These are phyloP conservation scores for Saturnispora serradocipensis DNA, from an alignment of 805 yeast genomes.

Conservation along the genomic window DNA sequence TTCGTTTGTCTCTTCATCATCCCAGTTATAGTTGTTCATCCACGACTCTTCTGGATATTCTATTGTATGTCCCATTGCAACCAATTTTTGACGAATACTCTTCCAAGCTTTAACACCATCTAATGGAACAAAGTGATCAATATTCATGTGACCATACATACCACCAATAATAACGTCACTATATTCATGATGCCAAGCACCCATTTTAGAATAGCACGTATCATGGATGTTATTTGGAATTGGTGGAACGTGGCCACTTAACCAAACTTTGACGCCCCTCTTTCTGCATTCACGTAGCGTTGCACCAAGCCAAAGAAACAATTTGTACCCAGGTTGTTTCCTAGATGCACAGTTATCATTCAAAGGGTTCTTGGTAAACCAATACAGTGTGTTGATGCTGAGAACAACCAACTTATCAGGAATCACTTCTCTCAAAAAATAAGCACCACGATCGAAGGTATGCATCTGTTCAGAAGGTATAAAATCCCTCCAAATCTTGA, in stretches of 20 bases:
- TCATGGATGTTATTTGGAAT: conserved; percentile 66
- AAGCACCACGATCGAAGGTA: conserved; percentile 65
- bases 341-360: conserved; percentile 69
- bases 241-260: conserved; percentile 86
- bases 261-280: conserved; percentile 77
- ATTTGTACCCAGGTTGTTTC: conserved; percentile 72
- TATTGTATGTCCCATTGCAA: conserved; percentile 15
- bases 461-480: conserved; percentile 74
- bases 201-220: conserved; percentile 64
- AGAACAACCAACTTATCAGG: conserved; percentile 71
- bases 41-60: conserved; percentile 16
- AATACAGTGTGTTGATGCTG: conserved; percentile 68
- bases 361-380: conserved; percentile 69
- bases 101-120: conserved; percentile 63
- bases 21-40: conserved; percentile 15
- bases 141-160: conserved; percentile 81
- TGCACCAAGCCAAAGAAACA: conserved; percentile 69
- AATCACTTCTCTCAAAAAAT: conserved; percentile 67
- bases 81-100: conserved; percentile 27
- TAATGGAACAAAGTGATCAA: conserved; percentile 75
- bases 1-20: conserved; percentile 11
- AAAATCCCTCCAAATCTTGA: conserved; percentile 61
- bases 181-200: conserved; percentile 76
- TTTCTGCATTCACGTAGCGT: conserved; percentile 64
- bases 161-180: conserved; percentile 80